phyloP scores from a whole-genome alignment of 371 early-diverging fungal species.

The Mortierella sp. region DNA sequence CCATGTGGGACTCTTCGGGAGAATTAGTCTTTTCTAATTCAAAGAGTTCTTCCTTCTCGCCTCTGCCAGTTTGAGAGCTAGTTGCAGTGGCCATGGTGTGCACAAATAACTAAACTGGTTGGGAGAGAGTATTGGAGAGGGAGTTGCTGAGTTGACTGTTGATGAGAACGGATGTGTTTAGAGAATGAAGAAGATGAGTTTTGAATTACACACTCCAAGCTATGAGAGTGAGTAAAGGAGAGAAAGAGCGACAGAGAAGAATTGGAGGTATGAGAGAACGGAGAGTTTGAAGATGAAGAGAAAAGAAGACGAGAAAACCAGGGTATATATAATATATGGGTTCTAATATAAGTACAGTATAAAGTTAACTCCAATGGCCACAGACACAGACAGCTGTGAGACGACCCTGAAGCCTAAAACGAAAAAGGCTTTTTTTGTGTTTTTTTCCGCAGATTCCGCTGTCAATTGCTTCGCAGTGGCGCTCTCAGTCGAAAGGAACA shows the following conservation, averaged over 20 bases:
- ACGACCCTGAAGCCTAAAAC: no score
- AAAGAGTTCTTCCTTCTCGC: constrained; percentile 16
- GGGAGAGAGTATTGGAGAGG: no score
- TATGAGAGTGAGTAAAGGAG: not conserved
- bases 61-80: not conserved
- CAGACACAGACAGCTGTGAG: no score
- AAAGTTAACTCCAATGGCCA: no score
- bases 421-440: no score
- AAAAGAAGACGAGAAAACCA: not conserved
- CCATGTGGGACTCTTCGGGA: constrained; percentile 8
- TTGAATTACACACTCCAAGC: not conserved
- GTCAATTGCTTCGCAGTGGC: no score
- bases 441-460: no score
- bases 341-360: no score
- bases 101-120: not conserved
- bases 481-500: no score
- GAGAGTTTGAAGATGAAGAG: not conserved
- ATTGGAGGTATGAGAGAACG: not conserved
- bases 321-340: no score
- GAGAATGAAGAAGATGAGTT: not conserved
- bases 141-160: no score
- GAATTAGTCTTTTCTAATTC: constrained; percentile 14
- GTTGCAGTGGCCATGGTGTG: constrained; percentile 5
- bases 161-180: no score
- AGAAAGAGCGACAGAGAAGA: not conserved